phyloP scores from a whole-genome alignment of 2,329 filamentous ascomycete genomes.

The Paecilomyces sp. region DNA sequence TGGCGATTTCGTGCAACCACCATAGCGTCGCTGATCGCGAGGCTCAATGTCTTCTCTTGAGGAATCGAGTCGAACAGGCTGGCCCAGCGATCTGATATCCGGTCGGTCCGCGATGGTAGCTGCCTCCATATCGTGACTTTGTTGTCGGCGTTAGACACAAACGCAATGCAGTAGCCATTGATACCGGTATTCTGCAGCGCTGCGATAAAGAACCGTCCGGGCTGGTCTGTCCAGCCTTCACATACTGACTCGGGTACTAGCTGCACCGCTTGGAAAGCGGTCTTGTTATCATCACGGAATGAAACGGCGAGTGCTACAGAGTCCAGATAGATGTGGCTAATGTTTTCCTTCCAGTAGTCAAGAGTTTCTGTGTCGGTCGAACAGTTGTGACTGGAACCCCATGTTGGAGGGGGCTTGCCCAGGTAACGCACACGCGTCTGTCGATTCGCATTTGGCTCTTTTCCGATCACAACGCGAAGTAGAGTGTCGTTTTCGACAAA shows the following conservation, averaged over 20 bases:
- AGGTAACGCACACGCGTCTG: constrained; percentile 14
- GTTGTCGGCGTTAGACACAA: not conserved
- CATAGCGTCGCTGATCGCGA: not conserved
- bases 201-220: constrained; percentile 8
- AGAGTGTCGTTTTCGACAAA: constrained; percentile 12
- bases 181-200: constrained; percentile 7
- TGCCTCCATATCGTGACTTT: constrained; percentile 1
- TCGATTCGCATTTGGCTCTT: constrained; percentile 10
- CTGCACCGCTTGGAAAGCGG: constrained; percentile 9
- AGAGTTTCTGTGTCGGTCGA: constrained; percentile 1
- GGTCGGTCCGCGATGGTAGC: not conserved
- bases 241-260: constrained; percentile 6
- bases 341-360: constrained; percentile 11
- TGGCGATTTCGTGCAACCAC: constrained; percentile 4
- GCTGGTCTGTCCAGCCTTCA: not conserved
- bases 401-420: constrained; percentile 6
- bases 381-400: not conserved
- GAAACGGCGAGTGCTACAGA: constrained; percentile 10
- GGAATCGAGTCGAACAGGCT: not conserved
- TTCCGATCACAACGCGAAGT: constrained; percentile 11
- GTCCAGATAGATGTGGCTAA: constrained; percentile 13
- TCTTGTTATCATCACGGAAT: constrained; percentile 7
- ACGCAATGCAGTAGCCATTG: constrained; percentile 12
- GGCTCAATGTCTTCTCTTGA: not conserved
- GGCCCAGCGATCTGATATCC: not conserved